Conservation (phyloP, 1,139 yeast species). For the Kazachstania sp. region DNA sequence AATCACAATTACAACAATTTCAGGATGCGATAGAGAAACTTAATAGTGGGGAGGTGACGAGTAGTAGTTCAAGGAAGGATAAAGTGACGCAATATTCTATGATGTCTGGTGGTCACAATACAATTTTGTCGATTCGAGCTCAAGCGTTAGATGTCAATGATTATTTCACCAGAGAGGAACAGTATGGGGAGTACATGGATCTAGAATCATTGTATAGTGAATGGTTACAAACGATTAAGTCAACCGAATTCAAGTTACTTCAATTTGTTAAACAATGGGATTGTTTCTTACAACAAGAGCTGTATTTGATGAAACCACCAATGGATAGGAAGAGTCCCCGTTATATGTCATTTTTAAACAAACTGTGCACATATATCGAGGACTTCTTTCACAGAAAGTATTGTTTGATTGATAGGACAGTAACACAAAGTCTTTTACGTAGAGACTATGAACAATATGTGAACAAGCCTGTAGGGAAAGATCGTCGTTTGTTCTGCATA, state of each 20-base stretch:
- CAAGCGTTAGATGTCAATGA: slow-evolving; percentile 40
- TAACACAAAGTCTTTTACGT: slow-evolving; percentile 32
- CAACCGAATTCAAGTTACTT: slow-evolving; percentile 36
- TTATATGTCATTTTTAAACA: slow-evolving; percentile 40
- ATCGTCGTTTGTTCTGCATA: slow-evolving; percentile 45
- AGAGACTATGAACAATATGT: slow-evolving; percentile 30
- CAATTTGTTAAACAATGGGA: slow-evolving; percentile 44
- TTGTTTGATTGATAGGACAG: slow-evolving; percentile 43
- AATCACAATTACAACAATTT: too few relatives aligned
- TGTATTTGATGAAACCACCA: slow-evolving; percentile 24
- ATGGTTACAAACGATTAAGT: slow-evolving; percentile 41
- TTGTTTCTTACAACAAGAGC: slow-evolving; percentile 32
- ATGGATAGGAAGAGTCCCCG: slow-evolving; percentile 27
- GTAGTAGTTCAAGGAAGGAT: slow-evolving; percentile 2
- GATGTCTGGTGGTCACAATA: slow-evolving; percentile 24
- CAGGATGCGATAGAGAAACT: not conserved
- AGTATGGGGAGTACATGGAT: slow-evolving; percentile 58
- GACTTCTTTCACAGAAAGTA: slow-evolving; percentile 39
- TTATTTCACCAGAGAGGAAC: slow-evolving; percentile 52
- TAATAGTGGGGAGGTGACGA: slow-evolving; percentile 14
- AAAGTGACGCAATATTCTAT: slow-evolving; percentile 7
- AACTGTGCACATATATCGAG: slow-evolving; percentile 40
- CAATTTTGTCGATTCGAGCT: slow-evolving; percentile 43
- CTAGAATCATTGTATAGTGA: slow-evolving; percentile 41
- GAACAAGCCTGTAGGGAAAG: slow-evolving; percentile 16